Conservation (phyloP, 1,139 yeast species). For the Yamadazyma songkhlaensis region DNA sequence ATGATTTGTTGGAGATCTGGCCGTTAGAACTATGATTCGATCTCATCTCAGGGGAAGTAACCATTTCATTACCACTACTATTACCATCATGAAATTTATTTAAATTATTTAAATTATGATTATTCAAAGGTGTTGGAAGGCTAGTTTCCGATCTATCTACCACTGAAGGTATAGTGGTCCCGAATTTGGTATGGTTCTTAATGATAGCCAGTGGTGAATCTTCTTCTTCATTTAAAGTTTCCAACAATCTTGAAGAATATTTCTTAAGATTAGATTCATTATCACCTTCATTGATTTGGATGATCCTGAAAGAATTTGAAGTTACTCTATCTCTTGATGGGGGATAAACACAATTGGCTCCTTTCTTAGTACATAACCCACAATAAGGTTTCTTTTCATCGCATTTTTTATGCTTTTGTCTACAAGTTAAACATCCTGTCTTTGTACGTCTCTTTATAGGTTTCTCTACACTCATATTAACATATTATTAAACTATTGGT, state of each 20-base stretch:
- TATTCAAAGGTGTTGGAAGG: background rate
- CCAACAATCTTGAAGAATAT: slow-evolving; percentile 17
- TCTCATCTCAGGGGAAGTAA: background rate
- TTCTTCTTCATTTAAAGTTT: slow-evolving; percentile 6
- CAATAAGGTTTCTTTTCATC: slow-evolving; percentile 42
- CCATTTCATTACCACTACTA: background rate
- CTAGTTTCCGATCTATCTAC: background rate
- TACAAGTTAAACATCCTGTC: slow-evolving; percentile 45
- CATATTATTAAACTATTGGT: background rate
- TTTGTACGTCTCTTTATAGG: slow-evolving; percentile 28
- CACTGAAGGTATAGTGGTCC: background rate
- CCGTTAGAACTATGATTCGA: background rate
- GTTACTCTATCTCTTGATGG: slow-evolving; percentile 9
- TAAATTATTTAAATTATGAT: background rate
- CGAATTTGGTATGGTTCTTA: background rate
- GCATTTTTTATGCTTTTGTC: slow-evolving; percentile 43
- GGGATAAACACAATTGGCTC: slow-evolving; percentile 39
- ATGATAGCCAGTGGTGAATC: background rate
- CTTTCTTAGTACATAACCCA: slow-evolving; percentile 29
- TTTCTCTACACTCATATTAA: background rate
- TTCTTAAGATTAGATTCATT: slow-evolving; percentile 8
- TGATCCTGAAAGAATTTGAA: slow-evolving; percentile 12
- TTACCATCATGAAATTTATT: background rate
- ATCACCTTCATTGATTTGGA: slow-evolving; percentile 11
- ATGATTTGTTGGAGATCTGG: background rate